Evolutionary conservation across 1,139 yeast species (phyloP), one percentile per base, ranked within the genome.

Genomic region (Candida sp.): DNA sequence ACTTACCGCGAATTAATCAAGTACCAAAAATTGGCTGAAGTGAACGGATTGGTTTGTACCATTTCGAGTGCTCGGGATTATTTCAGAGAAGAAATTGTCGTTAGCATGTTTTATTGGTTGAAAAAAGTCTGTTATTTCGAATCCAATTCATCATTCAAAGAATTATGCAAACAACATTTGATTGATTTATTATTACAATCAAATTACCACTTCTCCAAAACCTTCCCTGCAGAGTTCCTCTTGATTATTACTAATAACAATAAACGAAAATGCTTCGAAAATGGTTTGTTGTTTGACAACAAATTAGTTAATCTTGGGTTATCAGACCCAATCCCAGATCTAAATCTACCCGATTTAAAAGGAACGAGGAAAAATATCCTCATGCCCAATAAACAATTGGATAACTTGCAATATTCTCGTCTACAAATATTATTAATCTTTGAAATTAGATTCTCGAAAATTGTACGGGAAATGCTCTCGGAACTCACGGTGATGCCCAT

Each of bases 371-470:
- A 49, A 41, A 47, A 48, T 21, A 46, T 56, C 1, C 44, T 56
- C 15, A 48, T 46, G 12, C 46, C 49, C 6, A 37, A 39, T 22
- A 23, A 15, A 12, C 21, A 15, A 22, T 25, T 39, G 19, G 51
- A 49, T 21, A 38, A 41, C 4, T 45, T 55, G 30, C 43, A 45
- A 27, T 63, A 70, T 27, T 72, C 84, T 8, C 66, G 84, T 45
- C 52, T 82, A 15, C 86, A 82, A 55, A 73, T 62, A 47, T 57
- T 84, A 21, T 56, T 82, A 36, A 69, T 70, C 43, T 77, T 83
- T 49, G 87, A 85, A 48, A 68, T 77, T 23, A 67, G 95, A 49
- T 64, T 77, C 38, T 68, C 81, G 63, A 79, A 82, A 46, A 48
- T 57, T 4, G 53, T 75, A 21, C 71, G 93, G 53, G 68, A 67